Evolutionary conservation across 139 green algal species (phyloP), one percentile per base, ranked within the genome.

Genomic region (Mychonastes homosphaera): DNA sequence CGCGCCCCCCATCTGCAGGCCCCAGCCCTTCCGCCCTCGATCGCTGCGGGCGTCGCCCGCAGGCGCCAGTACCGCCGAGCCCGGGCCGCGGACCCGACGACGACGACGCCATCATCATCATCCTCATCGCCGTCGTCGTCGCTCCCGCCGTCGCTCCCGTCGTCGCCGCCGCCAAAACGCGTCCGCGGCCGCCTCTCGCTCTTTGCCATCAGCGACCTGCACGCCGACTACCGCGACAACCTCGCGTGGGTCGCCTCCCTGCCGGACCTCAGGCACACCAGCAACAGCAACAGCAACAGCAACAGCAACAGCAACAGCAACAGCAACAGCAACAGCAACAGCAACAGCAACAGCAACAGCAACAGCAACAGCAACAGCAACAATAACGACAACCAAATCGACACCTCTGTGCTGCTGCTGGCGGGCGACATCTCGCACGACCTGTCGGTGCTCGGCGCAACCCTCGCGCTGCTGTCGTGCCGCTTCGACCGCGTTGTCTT

Each of bases 201-300:
- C 3, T 87, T 62, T 35, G 78, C 81, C 10, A 64, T 87, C 0
- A 76, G 55, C 24, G 85, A 94, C 47, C 43, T 94, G 0, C 85
- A 94, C 66, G 82, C 75, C 1, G 82, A 94, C 46, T 78, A 81
- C 21, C 21, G 40, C 9, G 73, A 82, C 5, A 91, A 91, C 63
- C 36, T 86, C 47, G 39, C 24, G 3, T 90, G 80, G 79, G 64
- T 84, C 18, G 16, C 58, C 2, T 9, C 34, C 8, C 41, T 78
- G 15, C 34, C 13, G n/a, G 64, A 3, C 8, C 38, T 45, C 38
- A 45, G 38, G 38, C 16, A n/a, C 13, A 16, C 13, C 16, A 16
- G 38, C 16, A n/a, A 16, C 13, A 45, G 16, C 38, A 45, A 45
- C 38, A 45, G 16, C 16, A n/a, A n/a, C 38, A 45, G 38, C 38